Percentiles rank a stretch among this genome's conserved stretches.
phyloP scores from a whole-genome alignment of 2,329 filamentous ascomycete species.

The Fusarium penzigii region DNA sequence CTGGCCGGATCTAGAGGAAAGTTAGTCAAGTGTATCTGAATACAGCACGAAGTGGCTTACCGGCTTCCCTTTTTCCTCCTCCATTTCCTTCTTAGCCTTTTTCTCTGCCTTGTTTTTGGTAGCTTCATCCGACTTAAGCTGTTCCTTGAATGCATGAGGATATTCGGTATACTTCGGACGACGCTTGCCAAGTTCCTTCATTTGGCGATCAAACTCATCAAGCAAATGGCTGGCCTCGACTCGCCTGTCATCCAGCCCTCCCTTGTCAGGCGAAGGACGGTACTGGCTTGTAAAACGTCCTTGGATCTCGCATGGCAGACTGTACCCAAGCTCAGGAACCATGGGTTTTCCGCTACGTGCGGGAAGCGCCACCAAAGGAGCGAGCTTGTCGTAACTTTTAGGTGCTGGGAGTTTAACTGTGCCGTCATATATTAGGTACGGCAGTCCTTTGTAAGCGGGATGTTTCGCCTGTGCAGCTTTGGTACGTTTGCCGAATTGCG shows the following conservation, averaged over 20 bases:
- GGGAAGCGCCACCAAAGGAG: slow-evolving; percentile 44
- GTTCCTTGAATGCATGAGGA: slow-evolving; percentile 48
- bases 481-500: slow-evolving; percentile 40
- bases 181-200: slow-evolving; percentile 43
- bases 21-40: slow-evolving; percentile 4
- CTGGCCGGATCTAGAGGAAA: slow-evolving; percentile 38
- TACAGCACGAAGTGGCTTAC: slow-evolving; percentile 27
- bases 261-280: slow-evolving; percentile 40
- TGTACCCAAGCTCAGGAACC: slow-evolving; percentile 41
- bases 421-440: slow-evolving; percentile 39
- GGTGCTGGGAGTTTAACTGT: slow-evolving; percentile 45
- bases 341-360: slow-evolving; percentile 40
- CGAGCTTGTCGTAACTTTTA: slow-evolving; percentile 48
- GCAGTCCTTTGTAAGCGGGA: slow-evolving; percentile 41
- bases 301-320: slow-evolving; percentile 46
- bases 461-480: slow-evolving; percentile 40
- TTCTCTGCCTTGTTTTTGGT: slow-evolving; percentile 48
- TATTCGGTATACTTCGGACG: slow-evolving; percentile 50
- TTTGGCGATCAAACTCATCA: slow-evolving; percentile 44
- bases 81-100: slow-evolving; percentile 44
- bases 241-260: slow-evolving; percentile 43
- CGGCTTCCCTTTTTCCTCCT: slow-evolving; percentile 42
- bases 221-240: slow-evolving; percentile 41
- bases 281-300: slow-evolving; percentile 44
- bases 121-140: slow-evolving; percentile 48